phyloP scores from a whole-genome alignment of 176 grass and related monocot genomes.

The Thalia dealbata region DNA sequence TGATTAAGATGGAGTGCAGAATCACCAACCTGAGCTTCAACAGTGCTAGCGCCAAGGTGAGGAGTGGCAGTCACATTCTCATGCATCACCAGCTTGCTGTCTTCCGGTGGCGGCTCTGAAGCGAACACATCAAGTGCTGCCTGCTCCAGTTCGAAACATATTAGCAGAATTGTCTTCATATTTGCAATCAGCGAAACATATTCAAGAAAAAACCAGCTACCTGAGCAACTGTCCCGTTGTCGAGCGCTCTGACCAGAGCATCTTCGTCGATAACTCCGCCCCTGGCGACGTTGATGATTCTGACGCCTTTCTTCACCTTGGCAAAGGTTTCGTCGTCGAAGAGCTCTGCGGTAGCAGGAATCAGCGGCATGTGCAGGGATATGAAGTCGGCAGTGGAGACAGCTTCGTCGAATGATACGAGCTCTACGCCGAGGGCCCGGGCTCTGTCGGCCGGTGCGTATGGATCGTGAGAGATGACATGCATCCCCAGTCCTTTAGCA shows the following conservation, averaged over 20 bases:
- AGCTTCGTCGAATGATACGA: constrained; percentile 15
- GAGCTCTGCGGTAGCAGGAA: constrained; percentile 2
- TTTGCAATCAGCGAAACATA: not conserved
- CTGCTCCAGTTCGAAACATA: not conserved
- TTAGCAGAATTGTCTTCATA: not conserved
- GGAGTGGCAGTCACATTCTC: constrained; percentile 6
- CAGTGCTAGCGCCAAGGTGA: constrained; percentile 19
- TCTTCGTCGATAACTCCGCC: constrained; percentile 14
- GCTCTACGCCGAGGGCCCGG: not conserved
- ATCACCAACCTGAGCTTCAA: constrained; percentile 12
- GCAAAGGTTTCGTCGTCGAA: constrained; percentile 13
- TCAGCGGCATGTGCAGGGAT: constrained; percentile 12
- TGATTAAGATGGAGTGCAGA: not conserved
- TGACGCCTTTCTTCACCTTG: constrained; percentile 7
- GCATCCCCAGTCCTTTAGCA: constrained; percentile 12
- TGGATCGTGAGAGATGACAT: constrained; percentile 12
- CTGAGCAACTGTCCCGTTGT: constrained; percentile 6
- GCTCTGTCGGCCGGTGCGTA: constrained; percentile 13
- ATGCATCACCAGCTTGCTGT: constrained; percentile 13
- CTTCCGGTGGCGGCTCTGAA: not conserved
- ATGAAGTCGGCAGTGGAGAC: constrained; percentile 11
- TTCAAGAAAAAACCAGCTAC: too few relatives aligned
- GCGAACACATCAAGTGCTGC: constrained; percentile 20
- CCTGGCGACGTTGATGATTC: constrained; percentile 2
- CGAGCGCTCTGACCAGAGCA: not conserved